Evolutionary conservation across 106 monocot species (phyloP).

Genomic region (Platanthera zijinensis): DNA sequence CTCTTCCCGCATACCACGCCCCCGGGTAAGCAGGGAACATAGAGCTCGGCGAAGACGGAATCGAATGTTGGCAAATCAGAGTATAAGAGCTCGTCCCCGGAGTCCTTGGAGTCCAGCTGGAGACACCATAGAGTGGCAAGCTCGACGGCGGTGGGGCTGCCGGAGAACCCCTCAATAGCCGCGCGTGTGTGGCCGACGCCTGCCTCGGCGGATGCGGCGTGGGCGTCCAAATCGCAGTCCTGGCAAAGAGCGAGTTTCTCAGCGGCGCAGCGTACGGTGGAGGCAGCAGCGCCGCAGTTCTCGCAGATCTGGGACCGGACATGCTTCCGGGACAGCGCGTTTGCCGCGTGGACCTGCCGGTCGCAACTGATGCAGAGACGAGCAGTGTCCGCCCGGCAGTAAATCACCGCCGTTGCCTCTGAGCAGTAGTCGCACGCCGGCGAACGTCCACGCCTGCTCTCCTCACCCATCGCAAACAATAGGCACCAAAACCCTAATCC

Average conservation of each 20-base stretch:
- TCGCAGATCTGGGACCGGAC: conserved; percentile 59
- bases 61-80: background rate
- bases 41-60: conserved; percentile 16
- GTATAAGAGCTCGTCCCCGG: conserved; percentile 3
- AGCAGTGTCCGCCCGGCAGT: conserved; percentile 72
- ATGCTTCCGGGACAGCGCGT: conserved; percentile 68
- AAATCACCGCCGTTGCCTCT: conserved; percentile 38
- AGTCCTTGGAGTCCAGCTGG: conserved; percentile 23
- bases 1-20: background rate
- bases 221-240: conserved; percentile 38
- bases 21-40: conserved; percentile 15
- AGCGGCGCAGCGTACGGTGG: conserved; percentile 21
- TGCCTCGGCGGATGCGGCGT: background rate
- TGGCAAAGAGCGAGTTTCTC: conserved; percentile 48
- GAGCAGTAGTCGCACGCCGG: conserved; percentile 58
- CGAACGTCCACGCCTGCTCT: background rate
- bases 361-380: conserved; percentile 71
- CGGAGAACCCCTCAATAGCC: conserved; percentile 55
- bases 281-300: conserved; percentile 41
- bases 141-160: conserved; percentile 44
- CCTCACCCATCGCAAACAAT: conserved; percentile 2
- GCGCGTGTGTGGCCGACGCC: background rate
- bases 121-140: conserved; percentile 53
- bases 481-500: background rate
- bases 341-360: conserved; percentile 64